Conservation (phyloP, 2,329 filamentous ascomycete genomes). For the Hortaea werneckii region DNA sequence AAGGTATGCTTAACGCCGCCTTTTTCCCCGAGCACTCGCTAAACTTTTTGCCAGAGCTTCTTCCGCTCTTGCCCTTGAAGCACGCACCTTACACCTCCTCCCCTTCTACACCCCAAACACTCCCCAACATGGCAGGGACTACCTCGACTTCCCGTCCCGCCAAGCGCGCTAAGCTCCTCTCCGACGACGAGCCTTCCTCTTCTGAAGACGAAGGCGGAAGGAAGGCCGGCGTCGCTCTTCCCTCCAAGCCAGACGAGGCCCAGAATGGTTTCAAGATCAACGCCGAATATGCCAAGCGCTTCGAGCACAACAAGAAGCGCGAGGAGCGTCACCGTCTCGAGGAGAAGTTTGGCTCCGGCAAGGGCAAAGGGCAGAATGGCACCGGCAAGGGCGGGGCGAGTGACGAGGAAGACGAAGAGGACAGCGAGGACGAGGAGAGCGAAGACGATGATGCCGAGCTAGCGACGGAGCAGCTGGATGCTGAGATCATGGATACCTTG, state of each 20-base stretch:
- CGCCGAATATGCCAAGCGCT: conserved; percentile 75
- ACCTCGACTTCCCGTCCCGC: conserved; percentile 7
- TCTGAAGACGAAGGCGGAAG: conserved; percentile 8
- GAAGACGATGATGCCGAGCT: conserved; percentile 88
- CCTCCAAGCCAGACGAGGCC: conserved; percentile 4
- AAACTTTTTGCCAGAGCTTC: too few species aligned
- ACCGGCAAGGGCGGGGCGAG: conserved; percentile 7
- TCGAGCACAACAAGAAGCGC: conserved; percentile 95
- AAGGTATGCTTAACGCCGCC: too few species aligned
- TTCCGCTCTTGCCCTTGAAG: too few species aligned
- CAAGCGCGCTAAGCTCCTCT: conserved; percentile 25
- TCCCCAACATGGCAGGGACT: too few species aligned
- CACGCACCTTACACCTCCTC: too few species aligned
- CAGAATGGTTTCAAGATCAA: conserved; percentile 61
- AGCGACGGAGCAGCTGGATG: conserved; percentile 73
- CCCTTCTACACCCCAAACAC: too few species aligned
- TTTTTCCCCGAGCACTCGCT: too few species aligned
- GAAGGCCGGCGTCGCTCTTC: conserved; percentile 15
- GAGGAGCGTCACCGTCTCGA: conserved; percentile 77
- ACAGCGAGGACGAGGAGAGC: conserved; percentile 58
- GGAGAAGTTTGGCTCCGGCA: conserved; percentile 59
- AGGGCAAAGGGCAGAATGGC: conserved; percentile 5
- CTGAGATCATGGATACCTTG: conserved; percentile 76
- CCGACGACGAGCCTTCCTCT: conserved; percentile 11
- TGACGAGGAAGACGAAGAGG: conserved; percentile 45